Base-by-base conservation (phyloP, 2,329 filamentous ascomycete genomes). In the Fusarium mundagurra region DNA sequence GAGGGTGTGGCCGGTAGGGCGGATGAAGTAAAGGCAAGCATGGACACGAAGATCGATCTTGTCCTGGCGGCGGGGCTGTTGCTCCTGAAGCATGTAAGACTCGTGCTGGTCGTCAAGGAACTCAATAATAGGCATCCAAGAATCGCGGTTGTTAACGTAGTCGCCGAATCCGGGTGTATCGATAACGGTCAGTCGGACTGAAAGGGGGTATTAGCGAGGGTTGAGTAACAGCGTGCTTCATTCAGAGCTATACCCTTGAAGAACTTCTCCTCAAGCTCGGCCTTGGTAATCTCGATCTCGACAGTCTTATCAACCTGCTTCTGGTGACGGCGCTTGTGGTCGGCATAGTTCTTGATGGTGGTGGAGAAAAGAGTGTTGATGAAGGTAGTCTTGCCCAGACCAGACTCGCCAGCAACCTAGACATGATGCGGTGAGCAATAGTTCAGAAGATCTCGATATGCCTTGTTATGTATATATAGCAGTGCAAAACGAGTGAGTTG, bases 291-390 rank as follows among this genome's bases (percentile, higher is more conserved):
- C 86, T 99, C 96, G 80, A 99, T 99, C 88, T 99, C 97, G 76
- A 99, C 96, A 17, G 96, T 99, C 91, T 98, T 98, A 88, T 99
- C 96, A 79, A 98, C 91, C 89, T 99, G 96, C 92, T 99, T 99
- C 87, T 96, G 94, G 86, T 99, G 96, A 83, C 96, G 94, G 86
- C 95, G 94, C 90, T 98, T 98, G 91, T 99, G 96, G 86, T 99
- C 96, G 90, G 96, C 96, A 85, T 99, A 99, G 91, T 98, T 99
- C 91, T 99, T 99, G 91, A 99, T 99, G 80, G 96, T 99, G 77
- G 97, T 99, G 74, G 96, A 99, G 90, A 99, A 99, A 71, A 99
- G 92, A 69, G 96, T 99, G 92, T 99, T 99, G 92, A 99, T 98
- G 87, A 99, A 99, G 81, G 96, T 99, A 33, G 97, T 99, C 91